A percentile compares a stretch with the other conserved stretches of the same genome.
Conservation (phyloP, 2,329 filamentous ascomycete species). For the Talaromyces sp. region DNA sequence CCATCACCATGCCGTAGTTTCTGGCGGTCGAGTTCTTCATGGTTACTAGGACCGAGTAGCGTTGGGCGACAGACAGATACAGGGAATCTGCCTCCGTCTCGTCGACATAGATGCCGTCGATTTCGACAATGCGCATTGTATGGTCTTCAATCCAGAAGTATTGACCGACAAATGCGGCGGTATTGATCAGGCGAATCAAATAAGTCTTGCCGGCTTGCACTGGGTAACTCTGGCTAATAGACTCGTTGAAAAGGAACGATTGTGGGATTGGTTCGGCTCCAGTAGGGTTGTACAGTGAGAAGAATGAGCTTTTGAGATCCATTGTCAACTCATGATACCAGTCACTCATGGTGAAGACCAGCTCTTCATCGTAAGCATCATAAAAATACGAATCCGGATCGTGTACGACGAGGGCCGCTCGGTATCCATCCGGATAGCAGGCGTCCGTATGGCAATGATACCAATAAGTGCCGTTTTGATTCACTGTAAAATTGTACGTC, state of each 20-base stretch:
- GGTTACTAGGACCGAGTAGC: constrained; percentile 55
- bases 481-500: constrained; percentile 66
- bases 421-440: constrained; percentile 66
- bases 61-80: constrained; percentile 66
- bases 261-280: constrained; percentile 65
- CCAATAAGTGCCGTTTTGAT: constrained; percentile 57
- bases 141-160: constrained; percentile 49
- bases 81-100: constrained; percentile 59
- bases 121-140: constrained; percentile 67
- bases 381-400: constrained; percentile 53
- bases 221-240: constrained; percentile 54
- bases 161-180: constrained; percentile 63
- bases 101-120: constrained; percentile 69
- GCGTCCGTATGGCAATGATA: constrained; percentile 60
- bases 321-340: constrained; percentile 65
- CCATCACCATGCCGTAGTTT: constrained; percentile 66
- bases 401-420: constrained; percentile 65
- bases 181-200: constrained; percentile 68
- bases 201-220: constrained; percentile 67
- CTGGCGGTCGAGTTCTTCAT: constrained; percentile 58
- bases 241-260: constrained; percentile 66
- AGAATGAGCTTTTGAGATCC: constrained; percentile 49
- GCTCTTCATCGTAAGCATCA: constrained; percentile 57
- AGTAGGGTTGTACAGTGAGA: constrained; percentile 50
- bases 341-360: constrained; percentile 66